Base-by-base conservation (phyloP, 495 filamentous ascomycete genomes). In the Lasiosphaeria ovina region DNA sequence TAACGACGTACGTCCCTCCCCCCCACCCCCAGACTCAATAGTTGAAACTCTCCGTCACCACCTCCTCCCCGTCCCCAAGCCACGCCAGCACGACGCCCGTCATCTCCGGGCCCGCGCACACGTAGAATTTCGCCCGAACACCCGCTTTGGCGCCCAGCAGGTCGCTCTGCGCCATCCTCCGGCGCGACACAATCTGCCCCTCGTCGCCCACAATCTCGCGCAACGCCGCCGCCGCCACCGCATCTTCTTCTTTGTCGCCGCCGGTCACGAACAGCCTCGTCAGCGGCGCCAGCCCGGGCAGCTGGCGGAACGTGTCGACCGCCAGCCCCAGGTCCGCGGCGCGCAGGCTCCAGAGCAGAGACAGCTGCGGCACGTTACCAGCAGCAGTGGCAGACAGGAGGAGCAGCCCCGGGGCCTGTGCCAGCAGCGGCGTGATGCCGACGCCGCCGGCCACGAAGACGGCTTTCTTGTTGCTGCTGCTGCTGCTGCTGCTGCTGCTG, bases 391-490 rank as follows among this genome's bases (percentile, higher is more conserved):
- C 10, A 31, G n/a, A 6, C 12, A 40, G 14, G 12, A 51, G 33
- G 7, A 32, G 3, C 12, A 51, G 12, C 1, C 69, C 69, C 3
- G 74, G 66, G 17, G 86, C 75, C 58, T 91, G 87, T 4, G 85
- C 82, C 35, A 93, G 77, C 9, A 93, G 61, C 3, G 90, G 90
- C 40, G 89, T 95, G 62, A 93, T 90, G 2, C 90, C 91, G 14
- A 95, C 88, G 2, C 91, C 91, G 2, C 85, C 89, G 47, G 89
- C 89, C 6, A 93, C 72, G 65, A 90, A 92, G 3, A 81, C 76
- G 10, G 58, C 58, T 60, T 64, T 61, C 52, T 55, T 71, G 35
- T 53, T 47, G 24, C 62, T 16, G 61, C 59, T 11, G 35, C 51
- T n/a, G 24, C 44, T 10, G 3, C 62, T 10, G 55, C 32, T 62